phyloP scores from a whole-genome alignment of 2,329 filamentous ascomycete species.

The Ceratocystis variospora region DNA sequence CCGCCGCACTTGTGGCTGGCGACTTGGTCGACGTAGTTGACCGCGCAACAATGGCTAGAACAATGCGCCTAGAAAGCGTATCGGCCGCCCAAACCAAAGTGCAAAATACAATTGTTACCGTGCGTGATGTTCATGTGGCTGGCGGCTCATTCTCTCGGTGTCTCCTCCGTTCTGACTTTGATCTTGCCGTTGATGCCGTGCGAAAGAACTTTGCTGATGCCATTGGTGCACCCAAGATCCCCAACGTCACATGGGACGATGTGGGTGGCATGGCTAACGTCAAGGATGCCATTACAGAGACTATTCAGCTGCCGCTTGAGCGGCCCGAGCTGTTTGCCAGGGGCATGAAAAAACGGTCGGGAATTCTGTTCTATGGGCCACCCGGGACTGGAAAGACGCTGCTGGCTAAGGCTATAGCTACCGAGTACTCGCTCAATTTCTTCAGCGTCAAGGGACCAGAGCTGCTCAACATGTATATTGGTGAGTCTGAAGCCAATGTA shows the following conservation, averaged over 20 bases:
- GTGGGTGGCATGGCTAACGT: constrained; percentile 87
- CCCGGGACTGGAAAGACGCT: constrained; percentile 85
- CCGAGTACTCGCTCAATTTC: constrained; percentile 87
- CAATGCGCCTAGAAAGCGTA: constrained; percentile 53
- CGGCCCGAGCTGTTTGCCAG: constrained; percentile 88
- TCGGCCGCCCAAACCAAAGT: constrained; percentile 29
- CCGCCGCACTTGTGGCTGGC: constrained; percentile 84
- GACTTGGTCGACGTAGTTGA: constrained; percentile 92
- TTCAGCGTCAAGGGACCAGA: constrained; percentile 89
- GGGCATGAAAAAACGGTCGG: constrained; percentile 94
- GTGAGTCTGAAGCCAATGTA: constrained; percentile 85
- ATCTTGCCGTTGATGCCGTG: constrained; percentile 84
- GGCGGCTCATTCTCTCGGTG: constrained; percentile 68
- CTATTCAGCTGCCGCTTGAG: constrained; percentile 84
- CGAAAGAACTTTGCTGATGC: constrained; percentile 96
- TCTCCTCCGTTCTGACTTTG: constrained; percentile 72
- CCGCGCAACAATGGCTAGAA: constrained; percentile 65
- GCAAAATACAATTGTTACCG: constrained; percentile 36
- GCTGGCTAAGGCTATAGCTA: constrained; percentile 85
- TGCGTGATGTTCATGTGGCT: constrained; percentile 75
- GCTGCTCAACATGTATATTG: constrained; percentile 90
- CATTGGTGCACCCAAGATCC: constrained; percentile 95
- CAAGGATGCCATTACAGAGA: constrained; percentile 94
- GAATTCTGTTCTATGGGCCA: constrained; percentile 83
- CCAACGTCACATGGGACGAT: constrained; percentile 91